Evolutionary conservation across 2,329 filamentous ascomycete species (phyloP).

Genomic region (Claviceps paspali): DNA sequence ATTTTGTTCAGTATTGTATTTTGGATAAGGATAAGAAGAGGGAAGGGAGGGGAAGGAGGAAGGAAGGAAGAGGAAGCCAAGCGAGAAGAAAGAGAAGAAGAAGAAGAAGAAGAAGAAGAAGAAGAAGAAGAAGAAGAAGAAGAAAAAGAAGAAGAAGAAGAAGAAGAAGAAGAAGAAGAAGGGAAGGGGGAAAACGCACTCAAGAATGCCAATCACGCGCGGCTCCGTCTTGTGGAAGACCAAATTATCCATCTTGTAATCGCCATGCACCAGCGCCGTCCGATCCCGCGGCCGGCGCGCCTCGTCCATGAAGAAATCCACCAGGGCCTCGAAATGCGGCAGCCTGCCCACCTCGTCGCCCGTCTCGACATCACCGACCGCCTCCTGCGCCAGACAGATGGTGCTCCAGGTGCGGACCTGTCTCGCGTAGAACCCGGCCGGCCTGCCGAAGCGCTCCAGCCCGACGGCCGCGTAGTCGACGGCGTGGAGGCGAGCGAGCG

Average conservation of each 20-base stretch:
- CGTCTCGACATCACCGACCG: conserved; percentile 61
- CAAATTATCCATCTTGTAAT: conserved; percentile 90
- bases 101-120: background rate
- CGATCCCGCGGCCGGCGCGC: conserved; percentile 60
- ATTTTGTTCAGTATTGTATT: too few relatives aligned
- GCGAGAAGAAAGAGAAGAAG: background rate
- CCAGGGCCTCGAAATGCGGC: conserved; percentile 68
- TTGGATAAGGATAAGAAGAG: too few relatives aligned
- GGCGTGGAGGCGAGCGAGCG: conserved; percentile 72
- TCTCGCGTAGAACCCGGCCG: conserved; percentile 64
- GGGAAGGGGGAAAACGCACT: conserved; percentile 33
- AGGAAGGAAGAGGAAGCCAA: too few relatives aligned
- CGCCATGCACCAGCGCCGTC: conserved; percentile 73
- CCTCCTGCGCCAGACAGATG: conserved; percentile 65
- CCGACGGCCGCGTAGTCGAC: conserved; percentile 52
- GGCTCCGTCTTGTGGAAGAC: conserved; percentile 83
- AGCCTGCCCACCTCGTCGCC: conserved; percentile 63
- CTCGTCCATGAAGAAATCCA: conserved; percentile 60
- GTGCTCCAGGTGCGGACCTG: conserved; percentile 72
- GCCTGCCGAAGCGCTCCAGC: conserved; percentile 58
- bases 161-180: background rate
- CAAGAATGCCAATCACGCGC: conserved; percentile 78
- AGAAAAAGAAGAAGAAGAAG: too few relatives aligned
- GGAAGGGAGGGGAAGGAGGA: background rate
- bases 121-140: background rate